Base-by-base conservation (phyloP, 371 early-diverging fungal genomes). In the Saksenaea oblongispora region DNA sequence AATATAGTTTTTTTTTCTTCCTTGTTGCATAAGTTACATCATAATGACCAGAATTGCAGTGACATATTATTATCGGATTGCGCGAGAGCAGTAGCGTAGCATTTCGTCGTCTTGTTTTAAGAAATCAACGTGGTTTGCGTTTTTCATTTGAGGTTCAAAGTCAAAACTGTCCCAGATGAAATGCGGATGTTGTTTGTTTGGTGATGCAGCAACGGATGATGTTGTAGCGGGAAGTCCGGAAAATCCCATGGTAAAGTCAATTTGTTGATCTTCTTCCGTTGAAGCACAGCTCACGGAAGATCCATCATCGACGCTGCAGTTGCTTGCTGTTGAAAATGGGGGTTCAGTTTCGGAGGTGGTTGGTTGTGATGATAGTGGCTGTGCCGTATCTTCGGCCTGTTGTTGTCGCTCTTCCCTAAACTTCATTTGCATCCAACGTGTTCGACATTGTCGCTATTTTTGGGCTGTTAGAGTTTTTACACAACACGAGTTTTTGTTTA, bases 401-500 rank as follows among this genome's bases (percentile, higher is more conserved):
- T 47, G 51, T 47, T 47, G 51, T 10, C 51, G 51, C 22, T 64
- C 37, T 36, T 64, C 55, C 37, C 71, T 76, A 8, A 80, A 70
- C 58, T 69, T 67, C 26, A 78, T 73, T 54, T 80, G 79, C 7
- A 75, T 76, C 82, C 82, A 89, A 34, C 89, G 72, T 1, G 87
- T 85, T 35, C 89, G 74, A 41, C 87, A 87, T 59, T 89, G 89
- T 34, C 87, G 70, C 39, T 47, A 47, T n/a, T 14, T n/a, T 47
- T 8, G 51, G 22, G 51, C n/a, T n/a, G n/a, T 47, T 31, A 18
- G 7, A 24, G 9, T 13, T 22, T 31, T 10, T 9, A 4, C 4
- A 58, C 41, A 39, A 34, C 41, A 14, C 8, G 18, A 54, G 9
- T 47, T 3, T 22, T 59, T 47, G 5, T 10, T n/a, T 22, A 18